These are phyloP conservation scores for Mallotus nudiflorus DNA, from an alignment of 345 rosid species.

Conservation along the genomic window DNA sequence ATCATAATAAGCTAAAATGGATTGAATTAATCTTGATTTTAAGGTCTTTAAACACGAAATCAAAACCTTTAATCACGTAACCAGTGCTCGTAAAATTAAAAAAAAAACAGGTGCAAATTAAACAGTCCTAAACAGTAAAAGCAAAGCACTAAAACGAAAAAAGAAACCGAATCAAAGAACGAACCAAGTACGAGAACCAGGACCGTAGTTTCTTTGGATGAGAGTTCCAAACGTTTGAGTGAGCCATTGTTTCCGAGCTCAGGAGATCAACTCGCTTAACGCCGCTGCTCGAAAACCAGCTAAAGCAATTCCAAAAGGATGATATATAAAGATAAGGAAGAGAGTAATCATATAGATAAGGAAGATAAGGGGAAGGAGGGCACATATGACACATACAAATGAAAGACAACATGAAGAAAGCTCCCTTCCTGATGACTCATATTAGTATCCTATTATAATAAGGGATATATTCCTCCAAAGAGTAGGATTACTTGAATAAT, in stretches of 20 bases:
- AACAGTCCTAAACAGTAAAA: neutral
- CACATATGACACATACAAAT: constrained; percentile 26
- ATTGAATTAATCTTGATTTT: neutral
- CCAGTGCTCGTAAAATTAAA: neutral
- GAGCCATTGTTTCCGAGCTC: constrained; percentile 37
- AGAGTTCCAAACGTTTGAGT: constrained; percentile 53
- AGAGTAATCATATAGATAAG: constrained; percentile 15
- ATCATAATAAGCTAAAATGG: neutral
- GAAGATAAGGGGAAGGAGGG: too few species aligned
- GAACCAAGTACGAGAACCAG: constrained; percentile 58
- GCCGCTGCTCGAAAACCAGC: neutral
- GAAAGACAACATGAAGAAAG: constrained; percentile 3
- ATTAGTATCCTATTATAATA: too few species aligned
- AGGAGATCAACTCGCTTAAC: neutral
- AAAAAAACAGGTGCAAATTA: neutral
- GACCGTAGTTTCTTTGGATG: constrained; percentile 60
- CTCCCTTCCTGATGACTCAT: too few species aligned
- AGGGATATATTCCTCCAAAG: too few species aligned
- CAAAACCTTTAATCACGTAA: neutral
- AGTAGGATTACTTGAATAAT: too few species aligned
- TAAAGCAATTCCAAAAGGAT: too few species aligned
- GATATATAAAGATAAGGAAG: too few species aligned
- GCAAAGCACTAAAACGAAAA: neutral
- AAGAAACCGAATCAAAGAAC: neutral
- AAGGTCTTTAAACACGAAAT: neutral